Conservation (phyloP, 768 basidiomycete species). For the Macrolepiota albuminosa region DNA sequence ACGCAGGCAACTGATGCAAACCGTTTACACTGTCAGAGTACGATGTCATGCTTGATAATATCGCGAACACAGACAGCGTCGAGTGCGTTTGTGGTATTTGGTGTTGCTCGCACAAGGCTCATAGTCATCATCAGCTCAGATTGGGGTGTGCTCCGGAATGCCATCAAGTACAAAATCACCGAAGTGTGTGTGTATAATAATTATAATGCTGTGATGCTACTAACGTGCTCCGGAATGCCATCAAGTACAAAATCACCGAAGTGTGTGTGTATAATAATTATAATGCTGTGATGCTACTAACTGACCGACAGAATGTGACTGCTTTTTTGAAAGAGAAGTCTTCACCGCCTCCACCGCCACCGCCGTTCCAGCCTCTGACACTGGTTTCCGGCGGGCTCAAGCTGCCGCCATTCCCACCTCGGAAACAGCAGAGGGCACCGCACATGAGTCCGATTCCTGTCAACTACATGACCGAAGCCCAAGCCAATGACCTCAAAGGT, state of each 20-base stretch:
- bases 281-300: constrained; percentile 9
- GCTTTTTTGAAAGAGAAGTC: constrained; percentile 40
- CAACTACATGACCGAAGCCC: constrained; percentile 54
- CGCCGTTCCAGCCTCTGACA: constrained; percentile 36
- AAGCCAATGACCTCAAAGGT: constrained; percentile 53
- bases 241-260: constrained; percentile 68
- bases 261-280: constrained; percentile 31
- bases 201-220: constrained; percentile 10
- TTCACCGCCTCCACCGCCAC: constrained; percentile 28
- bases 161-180: constrained; percentile 67
- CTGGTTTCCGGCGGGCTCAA: constrained; percentile 57
- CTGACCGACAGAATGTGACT: constrained; percentile 42
- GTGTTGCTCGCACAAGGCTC: constrained; percentile 8
- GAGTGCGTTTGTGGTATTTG: constrained; percentile 37
- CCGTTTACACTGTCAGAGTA: constrained; percentile 37
- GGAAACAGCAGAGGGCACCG: constrained; percentile 38
- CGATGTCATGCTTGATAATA: constrained; percentile 51
- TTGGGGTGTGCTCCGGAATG: constrained; percentile 66
- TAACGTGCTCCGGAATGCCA: constrained; percentile 54
- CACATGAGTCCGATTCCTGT: constrained; percentile 52
- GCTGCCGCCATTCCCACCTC: constrained; percentile 69
- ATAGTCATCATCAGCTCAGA: constrained; percentile 42
- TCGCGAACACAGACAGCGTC: constrained; percentile 60
- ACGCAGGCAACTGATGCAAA: background rate
- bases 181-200: constrained; percentile 40